Percentiles rank a stretch among this genome's conserved stretches.
These are phyloP conservation scores for Nigrospora osmanthi DNA, from an alignment of 2,329 filamentous ascomycete species.

Conservation along the genomic window DNA sequence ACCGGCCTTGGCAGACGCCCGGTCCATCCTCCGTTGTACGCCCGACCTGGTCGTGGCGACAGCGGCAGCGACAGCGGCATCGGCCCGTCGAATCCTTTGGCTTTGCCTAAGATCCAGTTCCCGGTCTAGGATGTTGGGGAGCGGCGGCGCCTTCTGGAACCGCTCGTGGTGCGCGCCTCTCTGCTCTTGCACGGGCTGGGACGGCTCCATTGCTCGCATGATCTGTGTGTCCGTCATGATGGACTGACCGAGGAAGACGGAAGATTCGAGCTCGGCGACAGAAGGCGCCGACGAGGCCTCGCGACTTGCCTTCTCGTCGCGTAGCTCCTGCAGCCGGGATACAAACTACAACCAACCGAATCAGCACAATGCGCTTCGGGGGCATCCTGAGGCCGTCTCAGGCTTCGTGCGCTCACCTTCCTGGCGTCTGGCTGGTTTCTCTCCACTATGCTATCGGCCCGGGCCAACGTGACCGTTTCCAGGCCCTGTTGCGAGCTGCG, in stretches of 20 bases:
- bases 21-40: too few species aligned
- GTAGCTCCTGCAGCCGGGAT: constrained; percentile 19
- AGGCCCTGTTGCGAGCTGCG: constrained; percentile 27
- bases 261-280: neutral
- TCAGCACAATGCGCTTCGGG: too few species aligned
- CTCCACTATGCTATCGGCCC: constrained; percentile 32
- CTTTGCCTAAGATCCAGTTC: constrained; percentile 17
- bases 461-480: constrained; percentile 34
- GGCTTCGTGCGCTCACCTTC: constrained; percentile 10
- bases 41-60: neutral
- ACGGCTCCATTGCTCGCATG: neutral
- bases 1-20: too few species aligned
- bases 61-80: constrained; percentile 4
- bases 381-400: too few species aligned
- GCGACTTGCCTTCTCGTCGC: neutral
- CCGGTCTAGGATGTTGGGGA: constrained; percentile 13
- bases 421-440: constrained; percentile 21
- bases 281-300: neutral
- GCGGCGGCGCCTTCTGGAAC: neutral
- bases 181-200: neutral
- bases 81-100: constrained; percentile 12
- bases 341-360: constrained; percentile 2
- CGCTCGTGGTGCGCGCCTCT: neutral
- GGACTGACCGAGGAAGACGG: constrained; percentile 1
- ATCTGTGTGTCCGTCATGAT: neutral